Base-by-base conservation (phyloP, 768 basidiomycete species). In the Tulasnella sp. region DNA sequence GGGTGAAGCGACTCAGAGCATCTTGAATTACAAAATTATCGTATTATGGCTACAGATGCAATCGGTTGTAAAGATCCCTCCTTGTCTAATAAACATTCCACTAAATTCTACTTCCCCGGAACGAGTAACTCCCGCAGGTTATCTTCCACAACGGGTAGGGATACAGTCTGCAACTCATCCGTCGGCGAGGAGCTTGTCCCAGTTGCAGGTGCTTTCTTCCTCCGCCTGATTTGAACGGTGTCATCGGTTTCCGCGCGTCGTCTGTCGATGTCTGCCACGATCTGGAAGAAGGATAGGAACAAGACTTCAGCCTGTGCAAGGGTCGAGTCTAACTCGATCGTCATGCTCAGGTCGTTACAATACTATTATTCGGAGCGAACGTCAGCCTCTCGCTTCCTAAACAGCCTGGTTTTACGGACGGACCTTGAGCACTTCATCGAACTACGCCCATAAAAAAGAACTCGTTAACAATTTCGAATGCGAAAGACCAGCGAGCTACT, bases 231-330 rank as follows among this genome's bases (percentile, higher is more conserved):
- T 73, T 54, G 74, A 8, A 73, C 37, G 34, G 64, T 42, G 20
- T 54, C 76, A 54, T 34, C 69, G 18, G 75, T 34, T 78, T 95
- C 94, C 0, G 90, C 91, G 82, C 89, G 90, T 82, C 93, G 90
- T 48, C 93, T 90, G 85, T 98, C 96, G 83, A 97, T 91, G 85
- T 97, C 96, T 14, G 93, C 93, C 31, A 98, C 92, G 31, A 98
- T 87, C 83, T 94, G 93, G 18, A 92, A 88, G 87, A 98, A 98
- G 0, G 96, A 96, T 2, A 97, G 89, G 89, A 95, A 99, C 31
- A 99, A 89, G 22, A 99, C 96, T 86, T 99, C 98, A 14, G 97
- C 98, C 86, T 99, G 98, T 0, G 96, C 93, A 12, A 99, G 90
- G 28, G 98, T 97, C 0, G 93, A 92, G 85, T 98, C 94, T n/a